A percentile compares a stretch with the other conserved stretches of the same genome.
Conservation (phyloP, 140 eudicot species). For the Ambrosia hybrid region DNA sequence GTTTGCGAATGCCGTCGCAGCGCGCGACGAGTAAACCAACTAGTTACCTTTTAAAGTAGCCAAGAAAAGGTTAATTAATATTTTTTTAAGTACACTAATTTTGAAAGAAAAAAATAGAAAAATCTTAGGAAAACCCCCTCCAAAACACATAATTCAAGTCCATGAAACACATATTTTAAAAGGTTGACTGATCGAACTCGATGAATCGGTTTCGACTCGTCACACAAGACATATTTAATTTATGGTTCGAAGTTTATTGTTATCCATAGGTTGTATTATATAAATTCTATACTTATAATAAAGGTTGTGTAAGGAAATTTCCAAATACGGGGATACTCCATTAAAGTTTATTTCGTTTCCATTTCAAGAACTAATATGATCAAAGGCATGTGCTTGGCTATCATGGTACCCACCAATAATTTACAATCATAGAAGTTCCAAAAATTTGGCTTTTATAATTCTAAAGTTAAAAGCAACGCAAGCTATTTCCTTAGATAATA, state of each 20-base stretch:
- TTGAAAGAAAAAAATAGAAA: too few relatives aligned
- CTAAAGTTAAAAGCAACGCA: neutral
- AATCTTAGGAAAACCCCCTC: too few relatives aligned
- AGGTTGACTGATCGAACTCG: too few relatives aligned
- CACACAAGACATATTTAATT: neutral
- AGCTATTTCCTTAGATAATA: neutral
- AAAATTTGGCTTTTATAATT: conserved; percentile 6
- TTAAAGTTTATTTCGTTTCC: neutral
- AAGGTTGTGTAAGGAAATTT: neutral
- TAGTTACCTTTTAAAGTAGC: too few relatives aligned
- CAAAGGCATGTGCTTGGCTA: conserved; percentile 27
- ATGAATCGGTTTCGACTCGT: neutral
- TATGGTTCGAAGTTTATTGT: neutral
- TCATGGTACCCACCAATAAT: conserved; percentile 19
- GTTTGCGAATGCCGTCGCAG: too few relatives aligned
- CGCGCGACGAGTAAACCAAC: too few relatives aligned
- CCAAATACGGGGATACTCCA: neutral
- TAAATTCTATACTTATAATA: neutral
- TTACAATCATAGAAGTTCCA: conserved; percentile 26
- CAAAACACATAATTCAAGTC: too few relatives aligned
- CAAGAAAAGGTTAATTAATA: too few relatives aligned
- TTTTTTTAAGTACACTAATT: too few relatives aligned
- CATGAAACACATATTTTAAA: too few relatives aligned
- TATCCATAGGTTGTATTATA: neutral
- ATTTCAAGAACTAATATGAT: conserved; percentile 15